Evolutionary conservation across 805 yeast species (phyloP).

Genomic region (Cephaloascus albidus): DNA sequence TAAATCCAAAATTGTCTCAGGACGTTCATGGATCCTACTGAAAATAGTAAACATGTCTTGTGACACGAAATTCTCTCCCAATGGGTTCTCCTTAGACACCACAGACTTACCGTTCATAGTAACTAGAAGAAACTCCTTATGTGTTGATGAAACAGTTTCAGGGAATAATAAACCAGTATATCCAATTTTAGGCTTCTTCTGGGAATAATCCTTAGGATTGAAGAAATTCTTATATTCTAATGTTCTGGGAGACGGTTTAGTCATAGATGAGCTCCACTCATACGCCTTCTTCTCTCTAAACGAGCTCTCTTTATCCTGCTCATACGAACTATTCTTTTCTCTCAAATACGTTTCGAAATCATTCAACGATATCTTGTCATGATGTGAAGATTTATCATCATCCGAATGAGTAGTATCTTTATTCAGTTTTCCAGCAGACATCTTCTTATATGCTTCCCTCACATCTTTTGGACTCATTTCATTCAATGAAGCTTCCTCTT

Average conservation of each 20-base stretch:
- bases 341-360: constrained; percentile 30
- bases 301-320: constrained; percentile 27
- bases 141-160: neutral
- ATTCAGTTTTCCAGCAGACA: too few species aligned
- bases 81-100: constrained; percentile 24
- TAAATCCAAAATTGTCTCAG: constrained; percentile 19
- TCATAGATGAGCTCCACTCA: constrained; percentile 37
- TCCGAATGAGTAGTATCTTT: too few species aligned
- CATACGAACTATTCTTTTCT: constrained; percentile 30
- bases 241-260: constrained; percentile 21
- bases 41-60: constrained; percentile 34
- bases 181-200: neutral
- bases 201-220: constrained; percentile 22
- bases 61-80: constrained; percentile 21
- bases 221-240: constrained; percentile 33
- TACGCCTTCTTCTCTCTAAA: constrained; percentile 41
- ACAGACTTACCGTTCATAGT: constrained; percentile 24
- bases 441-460: constrained; percentile 7
- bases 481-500: constrained; percentile 1
- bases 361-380: constrained; percentile 6
- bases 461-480: constrained; percentile 10
- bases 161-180: constrained; percentile 3
- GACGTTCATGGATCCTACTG: constrained; percentile 23
- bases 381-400: constrained; percentile 2
- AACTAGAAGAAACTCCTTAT: constrained; percentile 17